Base-by-base conservation (phyloP, 208 protist species). In the Acanthamoeba royreba region DNA sequence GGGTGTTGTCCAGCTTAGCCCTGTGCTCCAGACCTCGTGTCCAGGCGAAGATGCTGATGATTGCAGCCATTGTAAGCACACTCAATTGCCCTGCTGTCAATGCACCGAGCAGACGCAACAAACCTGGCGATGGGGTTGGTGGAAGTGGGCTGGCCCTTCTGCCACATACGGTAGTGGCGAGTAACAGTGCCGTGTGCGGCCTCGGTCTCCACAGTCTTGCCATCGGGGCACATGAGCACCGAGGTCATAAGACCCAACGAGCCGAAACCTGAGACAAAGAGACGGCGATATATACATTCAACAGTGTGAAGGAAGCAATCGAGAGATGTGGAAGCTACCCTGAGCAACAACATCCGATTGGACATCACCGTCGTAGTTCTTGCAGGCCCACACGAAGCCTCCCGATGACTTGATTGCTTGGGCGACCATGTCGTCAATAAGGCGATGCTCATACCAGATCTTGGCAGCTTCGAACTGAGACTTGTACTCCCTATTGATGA, bases 301-400 rank as follows among this genome's bases (percentile, higher is more conserved):
- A 43, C 17, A 94, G 13, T 11, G 46, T 55, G 66, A 79, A 19
- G 66, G 25, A 61, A 79, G 31, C 31, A 9, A 85, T 22, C n/a
- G 79, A n/a, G 2, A 15, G 28, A n/a, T 58, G 69, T 19, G 43
- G 33, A 3, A 1, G 15, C 15, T 25, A 93, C 85, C 98, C 96
- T 99, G 98, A 45, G 98, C 98, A n/a, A 99, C 98, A 40, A 98
- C 98, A 95, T 99, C 99, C 55, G 98, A 99, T 97, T 99, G 98
- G 47, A 99, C 99, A 94, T 99, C 99, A 40, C 99, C 99, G 94
- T 99, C 99, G 96, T 99, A 99, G 97, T 99, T 99, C 97, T 99
- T 99, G 97, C 99, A 99, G 15, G 99, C 99, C 98, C 98, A 99
- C 46, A 99, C 98, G 93, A 99, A 99, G 43, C 98, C 97, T 52